These are phyloP conservation scores for Exophiala aquamarina DNA, from an alignment of 2,329 filamentous ascomycete species.

Conservation along the genomic window DNA sequence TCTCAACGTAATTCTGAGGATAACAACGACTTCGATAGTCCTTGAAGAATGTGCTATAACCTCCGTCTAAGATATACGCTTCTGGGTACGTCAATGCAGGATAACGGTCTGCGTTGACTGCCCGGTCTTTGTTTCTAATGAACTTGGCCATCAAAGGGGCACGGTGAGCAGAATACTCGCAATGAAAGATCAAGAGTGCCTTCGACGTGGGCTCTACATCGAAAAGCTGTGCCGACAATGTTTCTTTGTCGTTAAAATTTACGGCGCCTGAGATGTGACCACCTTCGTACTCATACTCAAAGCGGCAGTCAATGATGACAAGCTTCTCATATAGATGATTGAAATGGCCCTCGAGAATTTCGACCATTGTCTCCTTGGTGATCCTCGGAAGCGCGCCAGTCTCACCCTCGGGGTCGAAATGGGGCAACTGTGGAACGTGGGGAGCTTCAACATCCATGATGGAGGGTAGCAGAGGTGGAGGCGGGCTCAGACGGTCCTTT, in stretches of 20 bases:
- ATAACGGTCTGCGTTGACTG: conserved; percentile 80
- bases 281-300: conserved; percentile 97
- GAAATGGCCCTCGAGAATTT: conserved; percentile 85
- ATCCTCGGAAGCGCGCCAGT: conserved; percentile 88
- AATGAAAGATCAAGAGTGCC: conserved; percentile 89
- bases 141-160: conserved; percentile 95
- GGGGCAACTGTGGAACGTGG: conserved; percentile 66
- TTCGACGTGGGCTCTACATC: conserved; percentile 61
- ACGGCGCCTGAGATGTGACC: conserved; percentile 91
- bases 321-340: conserved; percentile 73
- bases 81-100: conserved; percentile 92
- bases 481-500: conserved; percentile 54
- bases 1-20: conserved; percentile 94
- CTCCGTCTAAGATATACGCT: conserved; percentile 93
- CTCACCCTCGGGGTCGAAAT: conserved; percentile 77
- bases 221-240: conserved; percentile 78
- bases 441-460: conserved; percentile 80
- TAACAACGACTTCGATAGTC: conserved; percentile 79
- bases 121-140: conserved; percentile 84
- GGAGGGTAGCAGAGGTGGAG: conserved; percentile 60
- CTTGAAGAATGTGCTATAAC: conserved; percentile 90
- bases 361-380: conserved; percentile 73
- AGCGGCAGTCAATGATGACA: conserved; percentile 91
- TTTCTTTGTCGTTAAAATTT: conserved; percentile 97
- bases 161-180: conserved; percentile 96